phyloP scores from a whole-genome alignment of 2,329 filamentous ascomycete genomes.

The Apiospora aurea region DNA sequence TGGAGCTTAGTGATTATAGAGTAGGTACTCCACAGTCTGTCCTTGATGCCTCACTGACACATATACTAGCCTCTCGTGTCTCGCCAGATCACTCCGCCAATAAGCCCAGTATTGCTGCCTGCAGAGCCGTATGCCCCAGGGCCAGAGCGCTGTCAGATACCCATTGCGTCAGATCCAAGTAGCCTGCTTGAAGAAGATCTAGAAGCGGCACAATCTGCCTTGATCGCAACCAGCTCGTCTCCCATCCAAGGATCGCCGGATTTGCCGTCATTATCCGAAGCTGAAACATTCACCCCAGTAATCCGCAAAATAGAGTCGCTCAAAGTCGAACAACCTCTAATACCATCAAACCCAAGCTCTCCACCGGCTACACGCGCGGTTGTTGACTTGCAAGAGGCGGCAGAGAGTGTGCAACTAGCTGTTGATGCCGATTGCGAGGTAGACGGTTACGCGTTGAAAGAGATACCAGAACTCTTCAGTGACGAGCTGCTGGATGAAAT shows the following conservation, averaged over 20 bases:
- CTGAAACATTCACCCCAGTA: slow-evolving; percentile 25
- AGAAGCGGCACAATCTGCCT: slow-evolving; percentile 32
- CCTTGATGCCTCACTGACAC: neutral
- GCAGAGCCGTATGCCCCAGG: slow-evolving; percentile 36
- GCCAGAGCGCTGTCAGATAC: slow-evolving; percentile 35
- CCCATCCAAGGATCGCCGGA: slow-evolving; percentile 22
- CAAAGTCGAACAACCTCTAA: slow-evolving; percentile 38
- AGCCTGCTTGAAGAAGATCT: slow-evolving; percentile 40
- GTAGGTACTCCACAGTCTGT: slow-evolving; percentile 28
- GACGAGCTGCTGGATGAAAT: slow-evolving; percentile 31
- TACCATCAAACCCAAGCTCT: slow-evolving; percentile 29
- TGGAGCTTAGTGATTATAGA: slow-evolving; percentile 18
- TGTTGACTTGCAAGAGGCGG: slow-evolving; percentile 28
- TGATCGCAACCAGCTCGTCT: slow-evolving; percentile 28
- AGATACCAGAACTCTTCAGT: slow-evolving; percentile 27
- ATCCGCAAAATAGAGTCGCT: slow-evolving; percentile 31
- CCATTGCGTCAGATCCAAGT: slow-evolving; percentile 36
- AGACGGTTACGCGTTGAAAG: neutral
- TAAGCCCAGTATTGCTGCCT: slow-evolving; percentile 32
- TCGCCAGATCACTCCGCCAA: slow-evolving; percentile 38
- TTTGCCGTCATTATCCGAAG: slow-evolving; percentile 29
- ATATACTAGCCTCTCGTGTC: slow-evolving; percentile 31
- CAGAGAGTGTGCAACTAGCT: slow-evolving; percentile 33
- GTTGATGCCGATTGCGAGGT: neutral
- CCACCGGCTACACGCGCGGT: slow-evolving; percentile 21